phyloP scores from a whole-genome alignment of 345 rosid species.

The Salix brachista region DNA sequence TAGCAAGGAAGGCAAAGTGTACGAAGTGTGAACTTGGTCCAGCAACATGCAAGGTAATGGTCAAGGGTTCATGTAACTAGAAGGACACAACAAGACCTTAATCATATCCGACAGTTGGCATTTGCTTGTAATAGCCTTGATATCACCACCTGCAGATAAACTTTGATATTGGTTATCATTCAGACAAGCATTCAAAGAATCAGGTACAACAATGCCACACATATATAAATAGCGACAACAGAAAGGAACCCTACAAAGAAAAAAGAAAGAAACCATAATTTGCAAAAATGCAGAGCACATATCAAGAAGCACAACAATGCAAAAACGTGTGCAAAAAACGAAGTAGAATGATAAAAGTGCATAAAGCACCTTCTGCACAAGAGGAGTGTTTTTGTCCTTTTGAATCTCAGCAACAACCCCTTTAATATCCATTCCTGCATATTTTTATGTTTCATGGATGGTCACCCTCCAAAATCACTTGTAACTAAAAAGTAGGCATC shows the following conservation, averaged over 20 bases:
- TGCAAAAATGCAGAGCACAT: neutral
- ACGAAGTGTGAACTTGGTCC: neutral
- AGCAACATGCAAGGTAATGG: neutral
- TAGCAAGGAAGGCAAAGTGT: no score
- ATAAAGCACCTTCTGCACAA: constrained; percentile 66
- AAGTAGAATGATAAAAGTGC: constrained; percentile 18
- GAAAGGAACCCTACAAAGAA: no score
- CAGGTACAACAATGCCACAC: neutral
- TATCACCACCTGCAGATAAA: constrained; percentile 90
- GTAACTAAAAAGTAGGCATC: neutral
- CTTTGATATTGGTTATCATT: constrained; percentile 40
- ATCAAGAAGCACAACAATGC: neutral
- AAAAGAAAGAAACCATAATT: neutral
- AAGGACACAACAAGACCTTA: constrained; percentile 59
- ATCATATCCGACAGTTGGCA: constrained; percentile 72
- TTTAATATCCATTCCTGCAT: constrained; percentile 92
- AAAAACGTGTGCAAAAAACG: constrained; percentile 1
- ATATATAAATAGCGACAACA: neutral
- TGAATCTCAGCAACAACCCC: constrained; percentile 78
- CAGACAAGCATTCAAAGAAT: neutral
- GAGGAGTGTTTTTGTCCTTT: constrained; percentile 65
- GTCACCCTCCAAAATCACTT: constrained; percentile 35
- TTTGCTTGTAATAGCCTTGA: constrained; percentile 67
- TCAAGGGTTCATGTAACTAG: constrained; percentile 14
- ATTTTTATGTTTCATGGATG: constrained; percentile 19